These are phyloP conservation scores for Bothriochloa decipiens DNA, from an alignment of 176 grass and related monocot genomes.

Conservation along the genomic window DNA sequence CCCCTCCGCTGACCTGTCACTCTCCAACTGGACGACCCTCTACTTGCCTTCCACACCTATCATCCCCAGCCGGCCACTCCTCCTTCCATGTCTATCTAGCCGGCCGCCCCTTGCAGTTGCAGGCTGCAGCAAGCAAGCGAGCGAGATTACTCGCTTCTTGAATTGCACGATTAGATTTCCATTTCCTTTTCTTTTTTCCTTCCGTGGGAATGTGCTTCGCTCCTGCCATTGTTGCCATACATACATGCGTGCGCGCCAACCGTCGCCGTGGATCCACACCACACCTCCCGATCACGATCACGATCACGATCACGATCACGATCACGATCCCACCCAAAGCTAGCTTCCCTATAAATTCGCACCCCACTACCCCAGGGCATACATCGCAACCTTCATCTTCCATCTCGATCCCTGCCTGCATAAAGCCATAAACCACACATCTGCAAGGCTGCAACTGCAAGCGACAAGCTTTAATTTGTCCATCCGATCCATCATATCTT, in stretches of 20 bases:
- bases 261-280: slow-evolving; percentile 1
- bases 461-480: not conserved
- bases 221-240: not conserved
- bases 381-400: not conserved
- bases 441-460: not conserved
- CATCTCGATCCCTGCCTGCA: not conserved
- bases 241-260: not conserved
- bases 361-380: not conserved
- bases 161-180: slow-evolving; percentile 17
- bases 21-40: slow-evolving; percentile 21
- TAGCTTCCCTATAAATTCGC: slow-evolving; percentile 50
- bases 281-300: not conserved
- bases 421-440: not conserved
- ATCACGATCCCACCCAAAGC: not conserved
- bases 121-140: slow-evolving; percentile 20
- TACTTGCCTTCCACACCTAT: slow-evolving; percentile 27
- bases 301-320: no score
- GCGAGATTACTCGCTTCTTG: not conserved
- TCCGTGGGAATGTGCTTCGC: slow-evolving; percentile 22
- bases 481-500: not conserved
- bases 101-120: not conserved
- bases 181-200: not conserved
- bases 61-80: not conserved
- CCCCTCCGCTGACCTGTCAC: slow-evolving; percentile 16
- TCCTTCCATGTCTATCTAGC: not conserved